Conservation (phyloP, 75 land plant genomes). For the Chamaecyparis obtusa region DNA sequence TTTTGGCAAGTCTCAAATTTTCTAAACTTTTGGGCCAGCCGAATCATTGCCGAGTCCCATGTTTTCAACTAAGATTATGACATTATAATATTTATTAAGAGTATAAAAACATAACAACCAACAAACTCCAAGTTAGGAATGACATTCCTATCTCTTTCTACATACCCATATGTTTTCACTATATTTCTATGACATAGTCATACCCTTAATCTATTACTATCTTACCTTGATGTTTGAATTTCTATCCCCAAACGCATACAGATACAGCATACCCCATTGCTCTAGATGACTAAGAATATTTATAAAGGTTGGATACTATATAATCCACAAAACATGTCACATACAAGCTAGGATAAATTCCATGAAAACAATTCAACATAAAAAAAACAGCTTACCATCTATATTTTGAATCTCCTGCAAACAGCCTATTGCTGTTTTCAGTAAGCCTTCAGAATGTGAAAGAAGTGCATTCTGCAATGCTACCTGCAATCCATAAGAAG, state of each 20-base stretch:
- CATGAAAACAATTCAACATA: neutral
- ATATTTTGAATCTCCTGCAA: constrained; percentile 32
- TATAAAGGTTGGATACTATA: neutral
- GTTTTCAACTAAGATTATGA: neutral
- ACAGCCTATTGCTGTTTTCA: constrained; percentile 50
- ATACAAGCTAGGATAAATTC: neutral
- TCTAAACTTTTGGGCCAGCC: no score
- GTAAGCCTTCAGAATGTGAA: constrained; percentile 58
- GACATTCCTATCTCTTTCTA: neutral
- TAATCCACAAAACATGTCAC: neutral
- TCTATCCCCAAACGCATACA: neutral
- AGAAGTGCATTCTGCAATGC: constrained; percentile 70
- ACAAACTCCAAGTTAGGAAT: neutral
- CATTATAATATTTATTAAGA: neutral
- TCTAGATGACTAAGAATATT: neutral
- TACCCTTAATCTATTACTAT: neutral
- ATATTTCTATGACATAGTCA: neutral
- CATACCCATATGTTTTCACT: neutral
- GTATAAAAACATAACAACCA: neutral
- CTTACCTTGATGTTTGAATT: neutral
- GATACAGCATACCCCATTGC: neutral
- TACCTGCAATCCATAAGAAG: constrained; percentile 40
- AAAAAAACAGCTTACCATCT: constrained; percentile 26
- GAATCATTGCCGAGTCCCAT: no score
- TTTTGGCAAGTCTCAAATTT: no score